These are phyloP conservation scores for Glonium stellatum DNA, from an alignment of 495 filamentous ascomycete genomes.

Conservation along the genomic window DNA sequence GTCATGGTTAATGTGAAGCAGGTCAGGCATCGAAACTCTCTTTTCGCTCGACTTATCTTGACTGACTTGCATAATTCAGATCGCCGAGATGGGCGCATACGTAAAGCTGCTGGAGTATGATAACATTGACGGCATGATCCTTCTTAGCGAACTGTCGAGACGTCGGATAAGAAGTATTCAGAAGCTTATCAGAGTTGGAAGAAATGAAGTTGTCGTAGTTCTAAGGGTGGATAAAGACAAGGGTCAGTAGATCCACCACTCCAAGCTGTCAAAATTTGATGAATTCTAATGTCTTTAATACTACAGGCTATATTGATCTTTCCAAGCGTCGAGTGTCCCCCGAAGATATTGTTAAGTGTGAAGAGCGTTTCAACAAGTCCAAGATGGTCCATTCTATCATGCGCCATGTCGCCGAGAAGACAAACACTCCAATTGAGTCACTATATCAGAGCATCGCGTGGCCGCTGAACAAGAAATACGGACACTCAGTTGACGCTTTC, in stretches of 20 bases:
- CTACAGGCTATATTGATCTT: slow-evolving; percentile 86
- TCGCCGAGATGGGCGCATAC: slow-evolving; percentile 99
- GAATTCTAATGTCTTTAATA: too few relatives aligned
- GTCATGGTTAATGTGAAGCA: slow-evolving; percentile 75
- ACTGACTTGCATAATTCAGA: slow-evolving; percentile 45
- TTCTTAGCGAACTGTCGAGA: slow-evolving; percentile 90
- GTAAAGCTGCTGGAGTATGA: slow-evolving; percentile 99
- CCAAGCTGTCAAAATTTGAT: too few relatives aligned
- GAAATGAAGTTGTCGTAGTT: slow-evolving; percentile 97
- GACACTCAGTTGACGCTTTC: slow-evolving; percentile 94
- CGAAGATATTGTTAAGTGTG: slow-evolving; percentile 95
- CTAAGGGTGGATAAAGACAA: slow-evolving; percentile 99
- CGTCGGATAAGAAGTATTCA: slow-evolving; percentile 97
- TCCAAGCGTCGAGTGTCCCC: slow-evolving; percentile 96
- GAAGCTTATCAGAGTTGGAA: slow-evolving; percentile 94
- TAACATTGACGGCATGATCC: slow-evolving; percentile 99
- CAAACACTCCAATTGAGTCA: slow-evolving; percentile 80
- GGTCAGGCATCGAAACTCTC: slow-evolving; percentile 38
- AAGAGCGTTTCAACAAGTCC: slow-evolving; percentile 97
- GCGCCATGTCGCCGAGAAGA: slow-evolving; percentile 96
- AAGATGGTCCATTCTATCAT: slow-evolving; percentile 98
- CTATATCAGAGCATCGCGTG: slow-evolving; percentile 92
- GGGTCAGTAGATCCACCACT: slow-evolving; percentile 4
- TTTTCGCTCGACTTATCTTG: neutral
- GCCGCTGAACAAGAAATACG: slow-evolving; percentile 96